Base-by-base conservation (phyloP, 495 filamentous ascomycete species). In the Aspergillus diversus region DNA sequence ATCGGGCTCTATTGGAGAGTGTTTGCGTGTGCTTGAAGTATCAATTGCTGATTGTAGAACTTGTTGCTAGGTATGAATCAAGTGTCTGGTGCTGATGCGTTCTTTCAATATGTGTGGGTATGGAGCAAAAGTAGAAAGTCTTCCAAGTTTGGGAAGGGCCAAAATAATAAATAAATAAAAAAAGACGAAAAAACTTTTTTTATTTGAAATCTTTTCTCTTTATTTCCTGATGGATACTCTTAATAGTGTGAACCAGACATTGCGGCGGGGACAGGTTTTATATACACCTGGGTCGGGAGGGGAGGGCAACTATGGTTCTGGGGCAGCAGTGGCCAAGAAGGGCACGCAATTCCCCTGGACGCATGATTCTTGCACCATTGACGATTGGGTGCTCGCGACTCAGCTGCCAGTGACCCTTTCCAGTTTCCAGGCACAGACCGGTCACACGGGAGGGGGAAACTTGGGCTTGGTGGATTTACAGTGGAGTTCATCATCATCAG, bases 211-310 rank as follows among this genome's bases (percentile, higher is more conserved):
- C 61, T 49, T 55, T 63, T 53, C 68, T 66, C 64, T 61, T 65
- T 47, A 52, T 68, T 59, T 42, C 42, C 13, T 62, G 1, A 48
- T 35, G 47, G 47, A 50, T 50, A 17, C 47, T 17, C n/a, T 50
- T 50, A 50, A 50, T 27, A 50, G 51, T 21, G 33, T 9, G 68
- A 65, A 58, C 68, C 68, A 70, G 39, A 63, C 47, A 59, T 43
- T 57, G 57, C 57, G 62, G 68, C 68, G 68, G 68, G 68, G 68
- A 53, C 60, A 43, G 68, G 21, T 55, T 15, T 58, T 63, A 64
- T 71, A 73, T 70, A 63, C 65, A 59, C 37, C 60, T 64, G 31
- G 39, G 11, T 60, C 57, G 51, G 67, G 42, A 60, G 57, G 66
- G 17, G 53, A 49, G 46, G 59, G 47, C 16, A 50, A 50, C 47